Percentiles rank a stretch among this genome's conserved stretches.
These are phyloP conservation scores for Fusarium austroafricanum DNA, from an alignment of 2,329 filamentous ascomycete species.

Conservation along the genomic window DNA sequence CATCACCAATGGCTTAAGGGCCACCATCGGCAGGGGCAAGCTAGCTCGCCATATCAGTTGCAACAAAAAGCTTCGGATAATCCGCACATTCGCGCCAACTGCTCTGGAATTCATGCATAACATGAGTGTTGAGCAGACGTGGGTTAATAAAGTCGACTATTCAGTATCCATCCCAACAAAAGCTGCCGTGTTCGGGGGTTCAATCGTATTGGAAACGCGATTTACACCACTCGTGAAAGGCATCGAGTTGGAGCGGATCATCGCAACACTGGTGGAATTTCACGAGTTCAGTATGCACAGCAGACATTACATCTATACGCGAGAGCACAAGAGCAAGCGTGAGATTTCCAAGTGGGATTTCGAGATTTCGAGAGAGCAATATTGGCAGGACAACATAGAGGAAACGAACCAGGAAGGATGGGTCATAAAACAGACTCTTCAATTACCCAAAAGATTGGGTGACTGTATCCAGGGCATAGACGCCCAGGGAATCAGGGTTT, in stretches of 20 bases:
- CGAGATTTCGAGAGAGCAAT: conserved; percentile 63
- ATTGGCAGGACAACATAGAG: conserved; percentile 76
- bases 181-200: conserved; percentile 89
- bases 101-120: conserved; percentile 83
- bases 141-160: conserved; percentile 97
- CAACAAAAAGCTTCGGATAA: conserved; percentile 79
- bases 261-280: conserved; percentile 80
- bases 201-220: conserved; percentile 84
- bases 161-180: conserved; percentile 92
- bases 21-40: conserved; percentile 85
- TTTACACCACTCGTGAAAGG: conserved; percentile 91
- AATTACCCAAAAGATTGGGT: conserved; percentile 82
- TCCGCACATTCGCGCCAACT: conserved; percentile 78
- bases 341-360: conserved; percentile 71
- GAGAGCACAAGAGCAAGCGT: conserved; percentile 70
- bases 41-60: conserved; percentile 85
- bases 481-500: conserved; percentile 85
- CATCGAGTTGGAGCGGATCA: conserved; percentile 81
- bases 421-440: conserved; percentile 68
- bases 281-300: conserved; percentile 72
- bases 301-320: conserved; percentile 58
- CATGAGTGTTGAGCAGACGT: conserved; percentile 95
- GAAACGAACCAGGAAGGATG: conserved; percentile 75
- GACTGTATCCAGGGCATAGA: conserved; percentile 90
- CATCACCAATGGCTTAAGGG: conserved; percentile 89